Evolutionary conservation across 2,329 filamentous ascomycete species (phyloP).

Genomic region (Pseudogymnoascus sp.): DNA sequence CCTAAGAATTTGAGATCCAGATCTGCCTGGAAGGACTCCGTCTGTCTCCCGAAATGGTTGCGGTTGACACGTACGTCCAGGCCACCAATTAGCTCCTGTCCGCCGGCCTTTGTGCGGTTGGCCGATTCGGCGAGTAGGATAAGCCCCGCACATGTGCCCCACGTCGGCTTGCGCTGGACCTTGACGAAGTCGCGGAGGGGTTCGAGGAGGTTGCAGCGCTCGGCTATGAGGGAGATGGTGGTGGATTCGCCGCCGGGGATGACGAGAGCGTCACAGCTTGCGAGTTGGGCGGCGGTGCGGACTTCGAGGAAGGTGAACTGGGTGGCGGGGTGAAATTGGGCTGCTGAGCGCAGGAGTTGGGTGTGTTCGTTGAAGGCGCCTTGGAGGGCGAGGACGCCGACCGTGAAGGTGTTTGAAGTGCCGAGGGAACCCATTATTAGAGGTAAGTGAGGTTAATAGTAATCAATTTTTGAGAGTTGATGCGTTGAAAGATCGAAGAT

Average conservation of each 20-base stretch:
- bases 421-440: conserved; percentile 19
- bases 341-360: conserved; percentile 63
- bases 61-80: conserved; percentile 84
- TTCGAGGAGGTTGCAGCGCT: conserved; percentile 72
- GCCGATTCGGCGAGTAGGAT: conserved; percentile 86
- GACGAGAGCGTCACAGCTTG: conserved; percentile 72
- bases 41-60: conserved; percentile 92
- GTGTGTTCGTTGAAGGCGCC: conserved; percentile 91
- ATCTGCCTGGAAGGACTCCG: conserved; percentile 79
- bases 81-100: conserved; percentile 89
- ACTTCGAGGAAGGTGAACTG: conserved; percentile 49
- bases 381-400: conserved; percentile 71
- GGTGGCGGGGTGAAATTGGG: conserved; percentile 18
- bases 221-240: conserved; percentile 82
- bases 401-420: conserved; percentile 36
- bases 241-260: conserved; percentile 95
- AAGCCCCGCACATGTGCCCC: conserved; percentile 93
- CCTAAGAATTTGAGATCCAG: conserved; percentile 66
- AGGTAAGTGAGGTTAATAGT: background rate
- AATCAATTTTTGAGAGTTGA: background rate
- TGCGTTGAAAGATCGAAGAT: conserved; percentile 4
- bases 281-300: conserved; percentile 65
- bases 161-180: conserved; percentile 71
- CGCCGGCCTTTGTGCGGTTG: conserved; percentile 81
- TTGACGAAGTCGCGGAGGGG: conserved; percentile 87